A percentile compares a stretch with the other conserved stretches of the same genome.
Evolutionary conservation across 257 asterid species (phyloP).

Genomic region (Parsonsia alboflavescens): DNA sequence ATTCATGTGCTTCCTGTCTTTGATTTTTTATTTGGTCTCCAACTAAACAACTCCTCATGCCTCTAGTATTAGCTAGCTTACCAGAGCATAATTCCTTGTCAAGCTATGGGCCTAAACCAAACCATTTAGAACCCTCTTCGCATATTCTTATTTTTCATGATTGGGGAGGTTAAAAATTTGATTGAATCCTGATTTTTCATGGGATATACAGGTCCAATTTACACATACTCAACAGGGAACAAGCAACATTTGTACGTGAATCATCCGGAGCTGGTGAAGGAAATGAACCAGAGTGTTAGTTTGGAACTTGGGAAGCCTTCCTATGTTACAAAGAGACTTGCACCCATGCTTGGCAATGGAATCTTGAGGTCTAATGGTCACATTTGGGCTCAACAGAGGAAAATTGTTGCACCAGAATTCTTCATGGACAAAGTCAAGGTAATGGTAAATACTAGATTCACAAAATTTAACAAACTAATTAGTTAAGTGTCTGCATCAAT

Average conservation of each 20-base stretch:
- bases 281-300: constrained; percentile 52
- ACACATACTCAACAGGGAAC: constrained; percentile 63
- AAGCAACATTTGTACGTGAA: constrained; percentile 79
- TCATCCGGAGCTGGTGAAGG: constrained; percentile 67
- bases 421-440: constrained; percentile 87
- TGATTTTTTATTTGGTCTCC: background rate
- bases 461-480: too few species aligned
- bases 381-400: constrained; percentile 73
- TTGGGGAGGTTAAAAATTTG: background rate
- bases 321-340: constrained; percentile 68
- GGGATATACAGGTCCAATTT: constrained; percentile 50
- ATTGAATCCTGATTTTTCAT: background rate
- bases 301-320: constrained; percentile 68
- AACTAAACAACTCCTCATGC: background rate
- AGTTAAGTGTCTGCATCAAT: too few species aligned
- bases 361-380: constrained; percentile 76
- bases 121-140: background rate
- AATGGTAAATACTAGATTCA: too few species aligned
- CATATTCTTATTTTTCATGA: too few species aligned
- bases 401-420: constrained; percentile 73
- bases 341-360: constrained; percentile 94
- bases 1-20: constrained; percentile 25
- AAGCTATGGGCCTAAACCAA: background rate
- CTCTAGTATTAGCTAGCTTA: background rate
- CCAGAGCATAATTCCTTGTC: background rate